Evolutionary conservation across 2,329 filamentous ascomycete species (phyloP).

Genomic region (Sordariomycetes sp.): DNA sequence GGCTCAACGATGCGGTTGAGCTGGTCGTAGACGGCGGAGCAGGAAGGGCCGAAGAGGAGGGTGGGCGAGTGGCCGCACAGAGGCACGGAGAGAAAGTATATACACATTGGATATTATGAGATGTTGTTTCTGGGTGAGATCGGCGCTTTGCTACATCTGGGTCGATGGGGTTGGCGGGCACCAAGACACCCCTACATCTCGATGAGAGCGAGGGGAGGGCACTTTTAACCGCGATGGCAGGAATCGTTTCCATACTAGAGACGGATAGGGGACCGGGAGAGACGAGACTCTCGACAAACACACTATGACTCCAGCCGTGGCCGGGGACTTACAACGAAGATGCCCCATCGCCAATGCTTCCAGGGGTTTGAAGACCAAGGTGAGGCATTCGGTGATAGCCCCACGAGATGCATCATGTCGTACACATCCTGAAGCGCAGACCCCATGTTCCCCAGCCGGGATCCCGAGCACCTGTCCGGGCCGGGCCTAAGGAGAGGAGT

Average conservation of each 20-base stretch:
- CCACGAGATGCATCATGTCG: background rate
- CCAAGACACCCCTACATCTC: background rate
- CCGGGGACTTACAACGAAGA: background rate
- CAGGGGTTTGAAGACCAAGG: background rate
- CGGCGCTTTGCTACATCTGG: background rate
- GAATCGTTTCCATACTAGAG: background rate
- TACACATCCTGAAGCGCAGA: background rate
- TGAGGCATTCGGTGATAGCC: background rate
- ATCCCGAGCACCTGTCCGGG: background rate
- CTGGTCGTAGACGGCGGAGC: slow-evolving; percentile 1
- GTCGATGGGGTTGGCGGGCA: background rate
- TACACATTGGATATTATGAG: background rate
- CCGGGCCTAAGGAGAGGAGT: background rate
- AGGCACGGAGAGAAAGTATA: slow-evolving; percentile 3
- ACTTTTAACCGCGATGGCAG: background rate
- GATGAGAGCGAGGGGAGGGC: background rate
- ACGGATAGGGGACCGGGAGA: background rate
- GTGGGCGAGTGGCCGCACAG: slow-evolving; percentile 1
- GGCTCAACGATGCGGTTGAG: slow-evolving; percentile 2
- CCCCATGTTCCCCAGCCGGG: background rate
- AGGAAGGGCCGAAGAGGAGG: slow-evolving; percentile 5
- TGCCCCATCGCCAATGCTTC: background rate
- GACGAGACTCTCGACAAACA: background rate
- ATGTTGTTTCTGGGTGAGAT: background rate
- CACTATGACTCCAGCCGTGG: background rate